These are phyloP conservation scores for Boletus rubroflammeus DNA, from an alignment of 768 basidiomycete species.

Conservation along the genomic window DNA sequence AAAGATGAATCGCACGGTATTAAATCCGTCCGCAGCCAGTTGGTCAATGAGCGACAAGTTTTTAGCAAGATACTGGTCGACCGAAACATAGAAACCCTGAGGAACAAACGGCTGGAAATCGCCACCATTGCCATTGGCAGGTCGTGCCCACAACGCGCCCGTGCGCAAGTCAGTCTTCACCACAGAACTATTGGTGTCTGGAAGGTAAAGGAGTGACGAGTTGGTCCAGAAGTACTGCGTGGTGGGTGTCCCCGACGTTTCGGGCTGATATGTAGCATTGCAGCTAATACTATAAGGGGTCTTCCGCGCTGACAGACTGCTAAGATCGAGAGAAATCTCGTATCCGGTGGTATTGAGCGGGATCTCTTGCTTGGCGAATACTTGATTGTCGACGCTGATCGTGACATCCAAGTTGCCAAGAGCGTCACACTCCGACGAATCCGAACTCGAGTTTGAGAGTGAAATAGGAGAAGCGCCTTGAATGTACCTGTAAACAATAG, in stretches of 20 bases:
- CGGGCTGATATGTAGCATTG: conserved; percentile 25
- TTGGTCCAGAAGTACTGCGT: conserved; percentile 32
- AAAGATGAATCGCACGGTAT: conserved; percentile 13
- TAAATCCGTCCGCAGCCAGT: conserved; percentile 54
- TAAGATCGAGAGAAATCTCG: conserved; percentile 35
- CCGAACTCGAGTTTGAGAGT: conserved; percentile 5
- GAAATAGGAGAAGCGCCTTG: conserved; percentile 33
- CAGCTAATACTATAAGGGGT: conserved; percentile 35
- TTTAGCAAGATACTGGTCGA: conserved; percentile 48
- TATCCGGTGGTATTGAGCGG: conserved; percentile 37
- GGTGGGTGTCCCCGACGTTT: neutral
- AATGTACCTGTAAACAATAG: conserved; percentile 35
- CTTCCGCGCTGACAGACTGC: conserved; percentile 27
- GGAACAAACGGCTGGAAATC: conserved; percentile 49
- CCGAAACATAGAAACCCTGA: conserved; percentile 70
- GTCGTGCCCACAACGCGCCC: conserved; percentile 41
- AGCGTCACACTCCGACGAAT: neutral
- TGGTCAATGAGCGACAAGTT: conserved; percentile 53
- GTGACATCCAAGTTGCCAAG: conserved; percentile 25
- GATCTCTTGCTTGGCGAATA: conserved; percentile 26
- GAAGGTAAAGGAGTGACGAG: conserved; percentile 41
- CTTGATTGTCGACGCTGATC: conserved; percentile 28
- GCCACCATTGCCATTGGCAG: conserved; percentile 20
- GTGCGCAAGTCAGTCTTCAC: conserved; percentile 49
- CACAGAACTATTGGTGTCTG: conserved; percentile 34